Evolutionary conservation across 225 moss, liverwort and hornwort species (phyloP), one percentile per base, ranked within the genome.

Genomic region (Pseudoscleropodium purum): DNA sequence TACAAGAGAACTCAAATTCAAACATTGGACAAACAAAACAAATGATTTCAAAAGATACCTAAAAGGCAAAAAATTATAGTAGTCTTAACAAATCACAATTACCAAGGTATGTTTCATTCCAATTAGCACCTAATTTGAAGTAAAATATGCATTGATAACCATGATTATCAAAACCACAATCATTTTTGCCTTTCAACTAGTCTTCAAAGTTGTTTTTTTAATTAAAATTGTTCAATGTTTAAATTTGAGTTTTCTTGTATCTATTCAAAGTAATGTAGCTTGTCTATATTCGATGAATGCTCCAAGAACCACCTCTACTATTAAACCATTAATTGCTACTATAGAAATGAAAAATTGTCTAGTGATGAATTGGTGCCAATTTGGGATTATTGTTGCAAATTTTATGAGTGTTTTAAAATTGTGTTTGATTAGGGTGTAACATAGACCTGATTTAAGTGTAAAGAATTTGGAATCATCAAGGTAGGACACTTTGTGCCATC

Each of bases 151-250:
- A 51, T 56, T 8, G 7, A 1, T 52, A 21, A 52, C 13, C 1
- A 1, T 2, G 0, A 56, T 37, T 37, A 6, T 4, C 4, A 37
- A 56, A 0, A 6, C 37, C 1, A 25, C 33, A 6, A 54, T 24
- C 8, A 8, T 0, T 10, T 6, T 16, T 79, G 25, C 6, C 25
- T 15, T 37, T 23, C 25, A 10, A 1, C 0, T 37, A 25, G 9
- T 15, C 56, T 56, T 78, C 2, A 5, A 78, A 54, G 16, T 36
- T 2, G 0, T 9, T 34, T 47, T 8, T 9, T 9, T 9, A 47
- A 47, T 47, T 47, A 9, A 8, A 47, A 47, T 13, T 54, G 1
- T 78, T 2, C 25, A 54, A 15, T 56, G 25, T 78, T 10, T 16
- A 25, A 15, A 24, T 54, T 78, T 52, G 20, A 54, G 1, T 77